Evolutionary conservation across 495 filamentous ascomycete species (phyloP).

Genomic region (Trichoderma reesei): DNA sequence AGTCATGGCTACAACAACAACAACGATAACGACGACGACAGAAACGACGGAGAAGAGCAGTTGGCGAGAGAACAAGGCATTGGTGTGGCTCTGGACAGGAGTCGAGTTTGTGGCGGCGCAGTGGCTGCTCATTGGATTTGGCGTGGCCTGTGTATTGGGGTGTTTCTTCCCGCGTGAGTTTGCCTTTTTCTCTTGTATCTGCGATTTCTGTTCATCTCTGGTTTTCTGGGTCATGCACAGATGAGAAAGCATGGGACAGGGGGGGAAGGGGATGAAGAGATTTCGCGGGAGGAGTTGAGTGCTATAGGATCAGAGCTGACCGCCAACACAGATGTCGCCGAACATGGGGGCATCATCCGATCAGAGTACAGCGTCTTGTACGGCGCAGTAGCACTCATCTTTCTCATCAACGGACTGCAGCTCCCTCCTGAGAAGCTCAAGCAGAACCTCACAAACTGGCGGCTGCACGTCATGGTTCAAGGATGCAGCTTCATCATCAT

Average conservation of each 20-base stretch:
- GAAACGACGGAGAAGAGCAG: not conserved
- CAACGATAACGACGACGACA: not conserved
- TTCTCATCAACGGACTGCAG: conserved; percentile 45
- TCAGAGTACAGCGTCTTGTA: conserved; percentile 47
- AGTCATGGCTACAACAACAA: not conserved
- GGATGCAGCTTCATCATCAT: conserved; percentile 42
- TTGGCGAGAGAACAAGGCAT: not conserved
- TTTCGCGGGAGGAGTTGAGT: not conserved
- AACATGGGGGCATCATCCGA: conserved; percentile 41
- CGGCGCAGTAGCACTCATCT: conserved; percentile 43
- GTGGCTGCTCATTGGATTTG: conserved; percentile 49
- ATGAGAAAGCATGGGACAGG: not conserved
- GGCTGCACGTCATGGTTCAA: conserved; percentile 43
- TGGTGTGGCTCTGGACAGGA: conserved; percentile 8
- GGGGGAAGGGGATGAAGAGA: not conserved
- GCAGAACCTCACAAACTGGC: conserved; percentile 41
- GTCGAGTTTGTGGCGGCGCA: conserved; percentile 37
- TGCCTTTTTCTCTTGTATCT: conserved; percentile 9
- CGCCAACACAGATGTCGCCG: conserved; percentile 33
- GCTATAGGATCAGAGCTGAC: too few species aligned
- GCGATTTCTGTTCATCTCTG: not conserved
- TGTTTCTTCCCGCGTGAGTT: conserved; percentile 39
- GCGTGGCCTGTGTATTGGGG: conserved; percentile 38
- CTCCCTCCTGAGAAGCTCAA: conserved; percentile 43
- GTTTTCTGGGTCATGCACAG: not conserved